Percentiles rank a stretch among this genome's conserved stretches.
phyloP scores from a whole-genome alignment of 1,284 basidiomycete species.

The Microbotryum lychnidis-dioicae region DNA sequence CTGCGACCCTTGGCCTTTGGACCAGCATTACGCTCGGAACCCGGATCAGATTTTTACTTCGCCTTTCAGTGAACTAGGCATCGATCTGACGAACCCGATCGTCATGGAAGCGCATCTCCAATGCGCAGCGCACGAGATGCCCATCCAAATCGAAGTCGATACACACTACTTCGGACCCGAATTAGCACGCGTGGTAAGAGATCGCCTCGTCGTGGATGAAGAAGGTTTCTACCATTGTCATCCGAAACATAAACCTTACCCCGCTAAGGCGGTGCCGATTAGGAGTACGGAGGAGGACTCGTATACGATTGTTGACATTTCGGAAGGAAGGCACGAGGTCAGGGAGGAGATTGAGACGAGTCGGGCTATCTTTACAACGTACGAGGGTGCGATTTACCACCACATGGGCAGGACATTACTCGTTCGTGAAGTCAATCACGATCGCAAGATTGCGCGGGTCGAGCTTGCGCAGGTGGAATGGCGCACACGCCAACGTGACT shows the following conservation, averaged over 20 bases:
- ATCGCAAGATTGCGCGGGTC: constrained; percentile 62
- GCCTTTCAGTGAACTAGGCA: constrained; percentile 54
- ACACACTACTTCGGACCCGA: constrained; percentile 59
- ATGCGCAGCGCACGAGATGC: constrained; percentile 82
- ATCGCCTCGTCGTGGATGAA: constrained; percentile 52
- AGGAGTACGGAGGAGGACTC: constrained; percentile 69
- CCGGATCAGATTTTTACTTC: constrained; percentile 62
- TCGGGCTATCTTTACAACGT: constrained; percentile 72
- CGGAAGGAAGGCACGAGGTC: constrained; percentile 45
- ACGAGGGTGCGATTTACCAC: constrained; percentile 57
- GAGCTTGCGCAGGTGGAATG: constrained; percentile 69
- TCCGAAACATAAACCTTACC: constrained; percentile 66
- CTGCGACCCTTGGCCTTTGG: constrained; percentile 62
- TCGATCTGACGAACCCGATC: constrained; percentile 67
- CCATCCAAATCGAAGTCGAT: constrained; percentile 57
- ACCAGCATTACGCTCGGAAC: constrained; percentile 66
- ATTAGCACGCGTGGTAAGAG: constrained; percentile 46
- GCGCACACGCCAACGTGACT: constrained; percentile 55
- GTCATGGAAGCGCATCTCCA: constrained; percentile 78
- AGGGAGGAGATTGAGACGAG: constrained; percentile 82
- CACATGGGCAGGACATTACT: constrained; percentile 68
- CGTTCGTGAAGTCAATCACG: constrained; percentile 70
- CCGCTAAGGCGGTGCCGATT: constrained; percentile 63
- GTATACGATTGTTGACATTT: constrained; percentile 66
- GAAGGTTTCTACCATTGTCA: constrained; percentile 71